Conservation (phyloP, 2,329 filamentous ascomycete genomes). For the Pseudogymnoascus sp. region DNA sequence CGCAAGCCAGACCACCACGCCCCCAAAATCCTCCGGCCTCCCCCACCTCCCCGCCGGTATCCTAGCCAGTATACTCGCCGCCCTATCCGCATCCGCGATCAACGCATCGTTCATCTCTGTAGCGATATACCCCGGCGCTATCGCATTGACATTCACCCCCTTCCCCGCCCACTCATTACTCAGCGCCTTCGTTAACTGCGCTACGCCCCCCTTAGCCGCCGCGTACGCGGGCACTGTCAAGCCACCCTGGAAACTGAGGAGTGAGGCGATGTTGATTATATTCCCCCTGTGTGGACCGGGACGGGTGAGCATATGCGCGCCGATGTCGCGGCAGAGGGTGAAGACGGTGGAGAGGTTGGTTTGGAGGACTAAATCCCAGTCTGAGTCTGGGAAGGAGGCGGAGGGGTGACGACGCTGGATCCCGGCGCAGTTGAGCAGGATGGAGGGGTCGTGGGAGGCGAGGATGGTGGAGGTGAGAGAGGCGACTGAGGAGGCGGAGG, state of each 20-base stretch:
- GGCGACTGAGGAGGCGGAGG: constrained; percentile 52
- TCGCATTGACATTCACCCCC: constrained; percentile 78
- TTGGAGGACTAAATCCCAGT: constrained; percentile 76
- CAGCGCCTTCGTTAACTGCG: constrained; percentile 75
- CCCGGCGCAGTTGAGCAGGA: constrained; percentile 80
- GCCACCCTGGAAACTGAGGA: constrained; percentile 78
- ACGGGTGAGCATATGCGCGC: constrained; percentile 67
- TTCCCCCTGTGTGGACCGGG: constrained; percentile 48
- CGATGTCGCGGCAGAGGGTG: constrained; percentile 67
- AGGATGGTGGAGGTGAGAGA: constrained; percentile 53
- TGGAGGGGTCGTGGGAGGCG: constrained; percentile 50
- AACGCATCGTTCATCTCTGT: constrained; percentile 93
- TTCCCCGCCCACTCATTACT: constrained; percentile 79
- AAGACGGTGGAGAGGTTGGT: constrained; percentile 83
- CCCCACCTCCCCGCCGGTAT: constrained; percentile 86
- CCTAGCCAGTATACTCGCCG: constrained; percentile 66
- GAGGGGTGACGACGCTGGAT: constrained; percentile 75
- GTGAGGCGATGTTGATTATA: constrained; percentile 75
- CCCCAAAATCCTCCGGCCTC: constrained; percentile 79
- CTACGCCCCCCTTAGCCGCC: constrained; percentile 73
- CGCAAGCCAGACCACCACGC: constrained; percentile 69
- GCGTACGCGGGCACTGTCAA: constrained; percentile 82
- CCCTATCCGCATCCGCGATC: constrained; percentile 61
- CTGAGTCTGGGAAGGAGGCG: constrained; percentile 65
- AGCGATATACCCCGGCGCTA: constrained; percentile 82